Evolutionary conservation across 495 filamentous ascomycete species (phyloP).

Genomic region (Cairneyella variabilis): DNA sequence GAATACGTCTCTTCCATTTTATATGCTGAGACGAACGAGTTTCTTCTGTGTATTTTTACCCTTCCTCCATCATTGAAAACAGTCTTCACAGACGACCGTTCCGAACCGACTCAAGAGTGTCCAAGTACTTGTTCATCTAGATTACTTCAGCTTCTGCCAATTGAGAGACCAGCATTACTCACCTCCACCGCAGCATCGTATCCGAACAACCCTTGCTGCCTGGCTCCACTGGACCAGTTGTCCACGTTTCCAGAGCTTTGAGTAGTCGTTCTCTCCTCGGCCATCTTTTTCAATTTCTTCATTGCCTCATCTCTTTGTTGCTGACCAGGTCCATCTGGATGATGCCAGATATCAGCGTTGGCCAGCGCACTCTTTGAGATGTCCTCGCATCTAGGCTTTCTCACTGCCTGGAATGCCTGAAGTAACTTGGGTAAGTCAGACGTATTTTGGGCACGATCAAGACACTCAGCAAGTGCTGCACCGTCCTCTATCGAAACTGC

Average conservation of each 20-base stretch:
- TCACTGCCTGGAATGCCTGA: constrained; percentile 2
- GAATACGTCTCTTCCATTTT: too few species aligned
- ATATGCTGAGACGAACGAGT: too few species aligned
- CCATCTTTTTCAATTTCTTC: too few species aligned
- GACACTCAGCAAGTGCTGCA: constrained; percentile 23
- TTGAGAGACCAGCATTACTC: too few species aligned
- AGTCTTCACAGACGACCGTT: too few species aligned
- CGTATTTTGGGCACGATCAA: neutral
- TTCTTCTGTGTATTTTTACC: too few species aligned
- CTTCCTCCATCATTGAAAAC: too few species aligned
- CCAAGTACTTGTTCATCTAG: too few species aligned
- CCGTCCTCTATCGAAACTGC: constrained; percentile 33
- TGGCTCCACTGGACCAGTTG: neutral
- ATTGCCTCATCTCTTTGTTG: constrained; percentile 8
- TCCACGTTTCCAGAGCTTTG: neutral
- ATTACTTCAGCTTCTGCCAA: too few species aligned
- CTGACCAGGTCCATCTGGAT: constrained; percentile 8
- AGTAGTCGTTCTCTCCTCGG: neutral
- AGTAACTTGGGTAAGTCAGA: neutral
- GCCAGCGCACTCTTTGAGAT: neutral
- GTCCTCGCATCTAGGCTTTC: constrained; percentile 3
- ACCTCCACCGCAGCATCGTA: constrained; percentile 11
- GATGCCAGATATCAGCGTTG: constrained; percentile 3
- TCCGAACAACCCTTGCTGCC: constrained; percentile 1
- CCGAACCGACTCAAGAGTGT: too few species aligned